Conservation (phyloP, 2,329 filamentous ascomycete species). For the Aphanoascus verrucosus region DNA sequence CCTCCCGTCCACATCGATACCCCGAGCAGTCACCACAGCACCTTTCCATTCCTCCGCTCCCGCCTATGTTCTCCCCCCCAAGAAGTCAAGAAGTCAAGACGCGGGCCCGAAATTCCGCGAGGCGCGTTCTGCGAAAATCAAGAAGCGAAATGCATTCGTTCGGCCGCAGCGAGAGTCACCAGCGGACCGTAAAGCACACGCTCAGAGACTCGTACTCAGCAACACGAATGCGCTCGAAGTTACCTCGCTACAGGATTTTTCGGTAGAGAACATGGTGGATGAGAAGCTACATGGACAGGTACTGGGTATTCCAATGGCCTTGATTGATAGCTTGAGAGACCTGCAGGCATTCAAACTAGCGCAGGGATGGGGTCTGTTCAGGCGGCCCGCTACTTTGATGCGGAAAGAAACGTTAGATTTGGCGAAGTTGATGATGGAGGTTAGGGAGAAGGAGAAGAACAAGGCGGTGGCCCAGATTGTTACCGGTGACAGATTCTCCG, state of each 20-base stretch:
- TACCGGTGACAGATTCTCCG: constrained; percentile 61
- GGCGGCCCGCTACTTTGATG: constrained; percentile 66
- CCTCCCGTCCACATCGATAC: constrained; percentile 31
- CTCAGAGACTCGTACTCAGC: constrained; percentile 81
- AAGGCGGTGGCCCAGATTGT: constrained; percentile 46
- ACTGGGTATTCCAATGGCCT: constrained; percentile 53
- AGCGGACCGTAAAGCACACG: constrained; percentile 76
- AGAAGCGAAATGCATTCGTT: constrained; percentile 35
- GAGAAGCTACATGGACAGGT: constrained; percentile 53
- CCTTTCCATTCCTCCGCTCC: constrained; percentile 39
- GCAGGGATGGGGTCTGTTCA: constrained; percentile 80
- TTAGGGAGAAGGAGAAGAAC: constrained; percentile 26
- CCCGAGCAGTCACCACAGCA: constrained; percentile 37
- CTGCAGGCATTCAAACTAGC: constrained; percentile 82
- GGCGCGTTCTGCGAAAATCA: constrained; percentile 35
- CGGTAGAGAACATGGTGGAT: constrained; percentile 44
- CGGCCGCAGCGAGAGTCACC: constrained; percentile 46
- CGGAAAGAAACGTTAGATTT: constrained; percentile 67
- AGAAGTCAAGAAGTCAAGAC: constrained; percentile 34
- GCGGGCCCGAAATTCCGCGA: constrained; percentile 28
- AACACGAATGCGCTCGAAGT: constrained; percentile 88
- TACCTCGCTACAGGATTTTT: constrained; percentile 53
- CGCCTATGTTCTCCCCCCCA: constrained; percentile 31
- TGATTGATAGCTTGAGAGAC: constrained; percentile 72
- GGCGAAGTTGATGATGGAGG: constrained; percentile 46